These are phyloP conservation scores for Agaricus subrufescens DNA, from an alignment of 768 basidiomycete genomes.

Conservation along the genomic window DNA sequence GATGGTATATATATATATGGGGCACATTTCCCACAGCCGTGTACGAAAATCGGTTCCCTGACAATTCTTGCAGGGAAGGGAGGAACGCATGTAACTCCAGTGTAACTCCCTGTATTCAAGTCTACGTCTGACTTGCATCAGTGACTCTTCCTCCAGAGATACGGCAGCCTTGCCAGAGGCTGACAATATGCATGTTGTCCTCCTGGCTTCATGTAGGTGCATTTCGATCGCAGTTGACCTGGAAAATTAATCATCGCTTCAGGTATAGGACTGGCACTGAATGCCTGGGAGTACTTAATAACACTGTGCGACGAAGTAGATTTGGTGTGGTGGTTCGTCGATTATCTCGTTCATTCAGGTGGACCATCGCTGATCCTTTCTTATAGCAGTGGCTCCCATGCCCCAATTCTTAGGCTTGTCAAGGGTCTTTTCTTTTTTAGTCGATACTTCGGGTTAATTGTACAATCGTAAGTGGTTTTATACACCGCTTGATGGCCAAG, in stretches of 20 bases:
- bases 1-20: too few relatives aligned
- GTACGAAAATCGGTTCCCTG: too few relatives aligned
- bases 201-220: not conserved
- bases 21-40: too few relatives aligned
- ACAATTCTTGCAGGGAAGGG: too few relatives aligned
- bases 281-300: constrained; percentile 12
- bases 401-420: constrained; percentile 10
- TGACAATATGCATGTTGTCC: too few relatives aligned
- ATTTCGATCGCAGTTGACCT: not conserved
- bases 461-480: constrained; percentile 12
- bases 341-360: not conserved
- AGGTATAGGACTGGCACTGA: not conserved
- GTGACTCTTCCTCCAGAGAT: too few relatives aligned
- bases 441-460: constrained; percentile 15
- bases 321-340: constrained; percentile 11
- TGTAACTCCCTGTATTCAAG: too few relatives aligned
- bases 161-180: too few relatives aligned
- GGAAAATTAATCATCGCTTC: too few relatives aligned
- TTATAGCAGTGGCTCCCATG: constrained; percentile 7
- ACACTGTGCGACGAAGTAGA: constrained; percentile 15
- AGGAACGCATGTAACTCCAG: too few relatives aligned
- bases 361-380: not conserved
- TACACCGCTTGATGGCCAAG: not conserved
- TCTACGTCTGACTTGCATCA: too few relatives aligned
- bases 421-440: constrained; percentile 16